These are phyloP conservation scores for Aphanomyces invadans DNA, from an alignment of 352 stramenopile genomes.

Conservation along the genomic window DNA sequence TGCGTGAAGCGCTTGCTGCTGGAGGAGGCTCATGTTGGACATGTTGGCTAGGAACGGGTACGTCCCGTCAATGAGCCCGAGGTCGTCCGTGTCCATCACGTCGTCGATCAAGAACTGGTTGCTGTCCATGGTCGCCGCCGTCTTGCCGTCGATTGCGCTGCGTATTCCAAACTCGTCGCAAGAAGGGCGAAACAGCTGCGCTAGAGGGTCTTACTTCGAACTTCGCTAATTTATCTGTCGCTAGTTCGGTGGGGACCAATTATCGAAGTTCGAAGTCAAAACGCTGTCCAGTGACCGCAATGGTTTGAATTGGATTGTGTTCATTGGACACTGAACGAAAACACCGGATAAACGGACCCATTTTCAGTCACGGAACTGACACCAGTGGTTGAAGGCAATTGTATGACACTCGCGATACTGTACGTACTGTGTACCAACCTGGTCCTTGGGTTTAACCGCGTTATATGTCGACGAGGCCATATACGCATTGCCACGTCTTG, in stretches of 20 bases:
- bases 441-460: background rate
- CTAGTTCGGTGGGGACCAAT: background rate
- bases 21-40: conserved; percentile 16
- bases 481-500: no score
- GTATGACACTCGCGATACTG: background rate
- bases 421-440: background rate
- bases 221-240: conserved; percentile 2
- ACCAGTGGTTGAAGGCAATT: background rate
- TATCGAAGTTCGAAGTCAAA: background rate
- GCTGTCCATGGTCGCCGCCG: conserved; percentile 9
- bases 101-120: conserved; percentile 24
- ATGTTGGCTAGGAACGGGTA: conserved; percentile 22
- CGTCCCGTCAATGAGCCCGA: conserved; percentile 15
- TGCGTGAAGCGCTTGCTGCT: background rate
- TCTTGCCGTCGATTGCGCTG: conserved; percentile 4
- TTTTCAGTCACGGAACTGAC: background rate
- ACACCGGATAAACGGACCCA: background rate
- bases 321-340: background rate
- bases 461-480: no score
- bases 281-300: background rate
- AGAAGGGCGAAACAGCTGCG: conserved; percentile 16
- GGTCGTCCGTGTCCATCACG: conserved; percentile 22
- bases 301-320: no score
- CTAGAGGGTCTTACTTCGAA: background rate
- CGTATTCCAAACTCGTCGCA: conserved; percentile 6